Percentiles rank a stretch among this genome's conserved stretches.
These are phyloP conservation scores for Laguncularia racemosa DNA, from an alignment of 345 rosid species.

Conservation along the genomic window DNA sequence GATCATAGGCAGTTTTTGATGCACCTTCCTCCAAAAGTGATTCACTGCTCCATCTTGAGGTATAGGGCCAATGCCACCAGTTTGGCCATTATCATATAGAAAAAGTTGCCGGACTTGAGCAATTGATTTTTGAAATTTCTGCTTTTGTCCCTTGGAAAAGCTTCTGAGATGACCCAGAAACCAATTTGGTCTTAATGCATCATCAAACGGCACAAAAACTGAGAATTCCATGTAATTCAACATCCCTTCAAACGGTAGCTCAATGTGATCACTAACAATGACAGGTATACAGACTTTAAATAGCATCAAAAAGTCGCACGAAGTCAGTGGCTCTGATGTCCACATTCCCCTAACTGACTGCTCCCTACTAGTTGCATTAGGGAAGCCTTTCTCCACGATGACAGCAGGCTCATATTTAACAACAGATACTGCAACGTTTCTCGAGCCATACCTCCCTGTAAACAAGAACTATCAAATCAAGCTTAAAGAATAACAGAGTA, in stretches of 20 bases:
- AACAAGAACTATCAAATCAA: slow-evolving; percentile 2
- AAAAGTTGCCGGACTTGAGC: too few relatives aligned
- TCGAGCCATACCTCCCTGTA: slow-evolving; percentile 76
- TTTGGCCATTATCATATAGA: too few relatives aligned
- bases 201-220: slow-evolving; percentile 56
- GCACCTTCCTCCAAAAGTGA: too few relatives aligned
- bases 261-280: slow-evolving; percentile 75
- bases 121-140: too few relatives aligned
- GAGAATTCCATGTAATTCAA: slow-evolving; percentile 71
- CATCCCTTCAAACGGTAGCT: slow-evolving; percentile 89
- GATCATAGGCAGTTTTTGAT: too few relatives aligned
- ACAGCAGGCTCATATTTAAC: slow-evolving; percentile 43
- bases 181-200: slow-evolving; percentile 81
- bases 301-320: slow-evolving; percentile 95
- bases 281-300: slow-evolving; percentile 95
- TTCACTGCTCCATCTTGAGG: too few relatives aligned
- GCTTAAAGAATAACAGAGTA: background rate
- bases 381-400: slow-evolving; percentile 95
- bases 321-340: slow-evolving; percentile 88
- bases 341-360: slow-evolving; percentile 89
- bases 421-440: slow-evolving; percentile 82
- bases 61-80: too few relatives aligned
- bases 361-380: slow-evolving; percentile 87
- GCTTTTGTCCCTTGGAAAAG: slow-evolving; percentile 43
- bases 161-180: slow-evolving; percentile 51